Conservation (phyloP, 495 filamentous ascomycete genomes). For the Hypomontagnella monticulosa region DNA sequence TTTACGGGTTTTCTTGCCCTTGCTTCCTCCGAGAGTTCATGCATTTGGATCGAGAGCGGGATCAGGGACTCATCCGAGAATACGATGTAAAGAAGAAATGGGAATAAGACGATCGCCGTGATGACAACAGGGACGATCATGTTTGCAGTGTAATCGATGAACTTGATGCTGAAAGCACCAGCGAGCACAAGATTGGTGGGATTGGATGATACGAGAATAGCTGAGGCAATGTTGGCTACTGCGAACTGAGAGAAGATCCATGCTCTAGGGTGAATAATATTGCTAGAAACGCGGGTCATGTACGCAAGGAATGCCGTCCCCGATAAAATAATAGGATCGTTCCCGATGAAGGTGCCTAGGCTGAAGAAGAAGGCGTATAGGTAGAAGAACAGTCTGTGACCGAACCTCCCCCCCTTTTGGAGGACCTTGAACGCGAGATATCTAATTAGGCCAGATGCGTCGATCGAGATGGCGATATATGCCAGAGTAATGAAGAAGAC, state of each 20-base stretch:
- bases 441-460: conserved; percentile 72
- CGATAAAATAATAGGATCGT: conserved; percentile 74
- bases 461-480: conserved; percentile 78
- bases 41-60: conserved; percentile 70
- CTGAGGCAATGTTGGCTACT: conserved; percentile 72
- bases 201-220: conserved; percentile 75
- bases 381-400: conserved; percentile 71
- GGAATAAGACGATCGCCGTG: conserved; percentile 70
- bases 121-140: conserved; percentile 73
- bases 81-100: conserved; percentile 70
- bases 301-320: conserved; percentile 76
- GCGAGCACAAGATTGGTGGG: conserved; percentile 77
- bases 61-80: conserved; percentile 69
- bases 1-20: conserved; percentile 66
- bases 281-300: conserved; percentile 74
- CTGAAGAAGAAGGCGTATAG: conserved; percentile 73
- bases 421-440: conserved; percentile 74
- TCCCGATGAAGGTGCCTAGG: conserved; percentile 73
- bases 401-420: conserved; percentile 67
- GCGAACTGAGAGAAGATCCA: conserved; percentile 78
- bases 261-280: conserved; percentile 70
- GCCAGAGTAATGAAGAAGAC: conserved; percentile 74
- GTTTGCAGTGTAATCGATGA: conserved; percentile 73
- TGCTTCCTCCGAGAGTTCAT: conserved; percentile 67
- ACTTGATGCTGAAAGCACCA: conserved; percentile 72